phyloP scores from a whole-genome alignment of 2,329 filamentous ascomycete species.

The Cryphonectria parasitica region DNA sequence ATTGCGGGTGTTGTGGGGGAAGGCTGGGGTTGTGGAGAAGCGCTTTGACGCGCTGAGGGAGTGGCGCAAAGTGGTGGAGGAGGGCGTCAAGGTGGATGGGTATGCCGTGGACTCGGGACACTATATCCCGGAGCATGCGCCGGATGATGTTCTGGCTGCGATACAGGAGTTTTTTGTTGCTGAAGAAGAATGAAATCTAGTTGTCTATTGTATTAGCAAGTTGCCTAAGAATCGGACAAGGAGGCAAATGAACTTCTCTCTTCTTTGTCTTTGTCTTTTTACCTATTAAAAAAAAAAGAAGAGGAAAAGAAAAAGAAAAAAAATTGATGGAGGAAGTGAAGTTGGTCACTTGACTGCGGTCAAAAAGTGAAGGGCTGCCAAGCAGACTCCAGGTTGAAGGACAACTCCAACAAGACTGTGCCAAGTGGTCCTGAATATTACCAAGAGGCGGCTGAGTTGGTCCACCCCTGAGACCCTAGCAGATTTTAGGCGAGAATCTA shows the following conservation, averaged over 20 bases:
- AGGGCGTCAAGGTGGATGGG: constrained; percentile 42
- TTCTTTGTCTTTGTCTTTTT: too few species aligned
- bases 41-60: constrained; percentile 53
- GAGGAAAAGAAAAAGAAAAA: too few species aligned
- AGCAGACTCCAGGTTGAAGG: not conserved
- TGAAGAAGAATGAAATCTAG: not conserved
- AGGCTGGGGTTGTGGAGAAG: constrained; percentile 51
- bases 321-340: too few species aligned
- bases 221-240: not conserved
- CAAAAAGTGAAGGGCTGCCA: too few species aligned
- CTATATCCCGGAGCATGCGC: constrained; percentile 56
- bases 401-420: too few species aligned
- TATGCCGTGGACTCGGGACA: constrained; percentile 51
- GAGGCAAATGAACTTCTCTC: too few species aligned
- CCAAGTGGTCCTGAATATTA: not conserved
- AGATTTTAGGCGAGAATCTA: not conserved
- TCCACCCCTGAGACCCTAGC: too few species aligned
- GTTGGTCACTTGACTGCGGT: too few species aligned
- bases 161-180: constrained; percentile 43
- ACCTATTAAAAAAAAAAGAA: too few species aligned
- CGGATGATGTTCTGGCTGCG: constrained; percentile 48
- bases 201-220: not conserved
- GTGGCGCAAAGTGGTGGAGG: constrained; percentile 52
- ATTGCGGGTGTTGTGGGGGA: constrained; percentile 55
- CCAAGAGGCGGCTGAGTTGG: too few species aligned